A percentile compares a stretch with the other conserved stretches of the same genome.
Evolutionary conservation across 106 monocot species (phyloP).

Genomic region (Phalaenopsis equestris): DNA sequence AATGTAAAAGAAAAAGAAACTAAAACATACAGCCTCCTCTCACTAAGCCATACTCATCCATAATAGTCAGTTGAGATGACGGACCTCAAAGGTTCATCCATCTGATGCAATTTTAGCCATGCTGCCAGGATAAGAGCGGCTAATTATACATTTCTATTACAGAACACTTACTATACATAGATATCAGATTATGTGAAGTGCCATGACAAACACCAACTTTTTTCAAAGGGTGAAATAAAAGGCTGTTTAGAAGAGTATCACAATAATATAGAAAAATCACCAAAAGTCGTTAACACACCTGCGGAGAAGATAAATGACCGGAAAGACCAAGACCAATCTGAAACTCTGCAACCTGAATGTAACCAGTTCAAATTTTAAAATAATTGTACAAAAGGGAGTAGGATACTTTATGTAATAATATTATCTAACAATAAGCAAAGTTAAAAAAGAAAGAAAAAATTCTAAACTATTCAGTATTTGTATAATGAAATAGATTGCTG

Average conservation of each 20-base stretch:
- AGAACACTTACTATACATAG: neutral
- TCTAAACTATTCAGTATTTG: neutral
- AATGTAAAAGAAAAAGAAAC: neutral
- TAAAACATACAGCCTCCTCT: neutral
- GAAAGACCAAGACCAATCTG: constrained; percentile 85
- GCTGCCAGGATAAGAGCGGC: neutral
- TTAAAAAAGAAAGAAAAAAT: neutral
- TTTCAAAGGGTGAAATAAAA: neutral
- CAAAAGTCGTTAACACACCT: constrained; percentile 26
- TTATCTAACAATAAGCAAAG: neutral
- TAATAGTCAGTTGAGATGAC: neutral
- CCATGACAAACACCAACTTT: neutral
- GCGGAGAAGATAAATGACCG: constrained; percentile 67
- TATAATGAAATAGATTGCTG: neutral
- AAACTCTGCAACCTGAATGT: constrained; percentile 75
- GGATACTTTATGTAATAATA: neutral
- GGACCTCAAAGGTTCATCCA: neutral
- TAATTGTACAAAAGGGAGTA: neutral
- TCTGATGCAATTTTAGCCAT: neutral
- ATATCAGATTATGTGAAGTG: neutral
- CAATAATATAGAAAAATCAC: neutral
- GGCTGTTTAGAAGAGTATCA: neutral
- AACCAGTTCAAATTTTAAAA: neutral
- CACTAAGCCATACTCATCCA: neutral
- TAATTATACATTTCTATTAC: neutral